phyloP scores from a whole-genome alignment of 2,329 filamentous ascomycete species.

The Akanthomyces uredinophilus region DNA sequence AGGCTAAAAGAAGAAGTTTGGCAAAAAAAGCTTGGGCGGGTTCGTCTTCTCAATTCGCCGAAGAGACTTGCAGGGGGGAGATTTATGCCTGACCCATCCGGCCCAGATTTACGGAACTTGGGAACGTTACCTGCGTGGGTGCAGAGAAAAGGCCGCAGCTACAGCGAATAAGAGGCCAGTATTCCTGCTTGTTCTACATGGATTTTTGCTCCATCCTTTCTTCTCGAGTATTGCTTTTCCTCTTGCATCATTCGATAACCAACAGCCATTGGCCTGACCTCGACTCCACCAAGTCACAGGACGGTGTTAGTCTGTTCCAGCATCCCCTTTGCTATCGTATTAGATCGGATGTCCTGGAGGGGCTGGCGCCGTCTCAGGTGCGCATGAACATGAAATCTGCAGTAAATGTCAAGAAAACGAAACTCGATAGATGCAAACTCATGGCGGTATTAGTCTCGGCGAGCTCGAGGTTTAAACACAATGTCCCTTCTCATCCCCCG shows the following conservation, averaged over 20 bases:
- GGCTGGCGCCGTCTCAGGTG: not conserved
- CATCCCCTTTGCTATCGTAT: not conserved
- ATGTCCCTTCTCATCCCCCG: too few species aligned
- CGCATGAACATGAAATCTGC: not conserved
- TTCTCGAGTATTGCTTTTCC: too few species aligned
- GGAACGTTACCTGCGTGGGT: not conserved
- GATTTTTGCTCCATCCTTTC: too few species aligned
- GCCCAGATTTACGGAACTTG: not conserved
- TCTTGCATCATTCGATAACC: too few species aligned
- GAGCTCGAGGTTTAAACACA: not conserved
- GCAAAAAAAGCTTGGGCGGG: too few species aligned
- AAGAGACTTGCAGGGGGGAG: not conserved
- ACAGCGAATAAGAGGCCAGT: too few species aligned
- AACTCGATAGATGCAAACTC: not conserved
- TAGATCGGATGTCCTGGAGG: not conserved
- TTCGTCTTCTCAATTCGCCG: not conserved
- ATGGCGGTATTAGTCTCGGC: not conserved
- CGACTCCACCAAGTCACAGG: not conserved
- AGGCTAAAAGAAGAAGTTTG: too few species aligned
- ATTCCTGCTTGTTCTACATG: too few species aligned
- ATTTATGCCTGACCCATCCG: not conserved
- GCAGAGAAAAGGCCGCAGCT: too few species aligned
- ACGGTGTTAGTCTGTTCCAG: not conserved
- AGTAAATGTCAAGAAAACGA: not conserved
- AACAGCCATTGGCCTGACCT: too few species aligned